phyloP scores from a whole-genome alignment of 2,329 filamentous ascomycete genomes.

The Apiospora marii region DNA sequence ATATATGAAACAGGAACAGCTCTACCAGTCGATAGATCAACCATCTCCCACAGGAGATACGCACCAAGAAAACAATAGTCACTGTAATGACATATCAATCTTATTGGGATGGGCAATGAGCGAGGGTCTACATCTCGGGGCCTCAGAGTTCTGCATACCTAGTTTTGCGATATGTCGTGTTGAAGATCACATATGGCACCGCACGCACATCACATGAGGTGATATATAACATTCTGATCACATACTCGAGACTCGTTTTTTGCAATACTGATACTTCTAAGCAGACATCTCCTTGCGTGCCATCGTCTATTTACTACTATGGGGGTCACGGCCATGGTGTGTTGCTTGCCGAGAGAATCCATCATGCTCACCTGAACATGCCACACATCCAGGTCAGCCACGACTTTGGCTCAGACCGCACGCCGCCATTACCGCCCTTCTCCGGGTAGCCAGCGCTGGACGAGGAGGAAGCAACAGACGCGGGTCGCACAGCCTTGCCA shows the following conservation, averaged over 20 bases:
- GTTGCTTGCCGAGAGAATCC: background rate
- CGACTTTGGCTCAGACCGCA: background rate
- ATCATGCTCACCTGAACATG: background rate
- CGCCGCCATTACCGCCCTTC: background rate
- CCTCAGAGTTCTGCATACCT: background rate
- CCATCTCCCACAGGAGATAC: too few species aligned
- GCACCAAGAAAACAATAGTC: too few species aligned
- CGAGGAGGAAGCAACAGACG: background rate
- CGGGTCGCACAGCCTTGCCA: background rate
- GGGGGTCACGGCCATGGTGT: background rate
- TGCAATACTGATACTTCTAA: too few species aligned
- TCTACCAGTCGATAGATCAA: too few species aligned
- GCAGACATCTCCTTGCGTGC: too few species aligned
- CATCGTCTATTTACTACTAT: background rate
- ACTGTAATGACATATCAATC: too few species aligned
- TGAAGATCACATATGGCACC: background rate
- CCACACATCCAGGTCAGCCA: conserved; percentile 16
- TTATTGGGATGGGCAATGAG: background rate
- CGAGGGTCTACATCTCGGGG: background rate
- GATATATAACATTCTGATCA: too few species aligned
- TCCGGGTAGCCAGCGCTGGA: background rate
- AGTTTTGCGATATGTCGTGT: background rate
- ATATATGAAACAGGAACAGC: too few species aligned
- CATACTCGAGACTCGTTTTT: too few species aligned
- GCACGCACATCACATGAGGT: too few species aligned